Evolutionary conservation across 495 filamentous ascomycete genomes (phyloP).

Genomic region (Aspergillus steynii): DNA sequence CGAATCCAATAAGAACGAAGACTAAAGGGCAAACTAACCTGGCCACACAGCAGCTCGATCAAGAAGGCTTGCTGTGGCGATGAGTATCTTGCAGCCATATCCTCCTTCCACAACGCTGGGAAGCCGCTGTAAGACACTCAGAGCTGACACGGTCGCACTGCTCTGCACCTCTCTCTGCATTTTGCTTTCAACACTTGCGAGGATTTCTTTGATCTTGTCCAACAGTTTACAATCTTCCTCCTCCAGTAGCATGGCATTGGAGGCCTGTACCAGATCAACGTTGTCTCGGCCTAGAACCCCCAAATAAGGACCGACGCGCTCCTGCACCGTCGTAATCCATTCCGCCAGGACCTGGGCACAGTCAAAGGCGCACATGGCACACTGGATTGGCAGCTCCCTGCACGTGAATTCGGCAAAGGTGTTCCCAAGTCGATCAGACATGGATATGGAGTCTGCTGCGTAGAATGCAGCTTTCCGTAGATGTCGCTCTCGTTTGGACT

Average conservation of each 20-base stretch:
- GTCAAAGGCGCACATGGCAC: conserved; percentile 91
- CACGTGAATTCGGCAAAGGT: conserved; percentile 85
- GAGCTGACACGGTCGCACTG: conserved; percentile 47
- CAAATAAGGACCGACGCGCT: conserved; percentile 84
- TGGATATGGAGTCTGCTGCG: conserved; percentile 87
- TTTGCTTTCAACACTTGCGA: conserved; percentile 77
- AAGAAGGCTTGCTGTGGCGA: conserved; percentile 85
- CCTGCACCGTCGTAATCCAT: conserved; percentile 93
- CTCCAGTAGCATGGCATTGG: conserved; percentile 85
- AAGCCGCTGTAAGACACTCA: conserved; percentile 53
- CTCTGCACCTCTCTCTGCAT: conserved; percentile 59
- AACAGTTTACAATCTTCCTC: conserved; percentile 90
- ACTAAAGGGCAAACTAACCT: conserved; percentile 52
- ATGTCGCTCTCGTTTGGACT: conserved; percentile 77
- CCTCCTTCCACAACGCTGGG: conserved; percentile 65
- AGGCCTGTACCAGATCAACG: conserved; percentile 72
- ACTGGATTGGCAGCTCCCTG: conserved; percentile 89
- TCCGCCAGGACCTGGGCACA: conserved; percentile 97
- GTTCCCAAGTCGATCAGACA: conserved; percentile 84
- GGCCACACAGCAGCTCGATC: conserved; percentile 92
- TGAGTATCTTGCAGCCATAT: conserved; percentile 82
- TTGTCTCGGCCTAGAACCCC: conserved; percentile 84
- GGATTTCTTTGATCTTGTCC: conserved; percentile 78
- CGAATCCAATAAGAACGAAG: neutral
- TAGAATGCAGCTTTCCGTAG: conserved; percentile 93